Evolutionary conservation across 2,329 filamentous ascomycete genomes (phyloP).

Genomic region (Paraphoma sp.): DNA sequence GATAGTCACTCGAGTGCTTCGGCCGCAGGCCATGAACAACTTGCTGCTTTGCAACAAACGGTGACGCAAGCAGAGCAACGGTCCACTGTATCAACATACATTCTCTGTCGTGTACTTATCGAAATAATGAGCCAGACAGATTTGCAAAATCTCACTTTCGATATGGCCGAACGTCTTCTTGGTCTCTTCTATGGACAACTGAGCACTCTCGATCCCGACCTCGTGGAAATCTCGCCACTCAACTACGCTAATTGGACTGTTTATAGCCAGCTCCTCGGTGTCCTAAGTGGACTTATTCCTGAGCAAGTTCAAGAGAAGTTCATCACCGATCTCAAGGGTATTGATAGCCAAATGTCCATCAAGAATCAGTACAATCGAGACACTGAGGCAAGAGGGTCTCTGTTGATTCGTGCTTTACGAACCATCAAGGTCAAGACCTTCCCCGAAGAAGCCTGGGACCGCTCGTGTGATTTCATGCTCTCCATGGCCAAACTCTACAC

Average conservation of each 20-base stretch:
- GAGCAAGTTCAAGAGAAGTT: constrained; percentile 82
- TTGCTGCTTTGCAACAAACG: constrained; percentile 67
- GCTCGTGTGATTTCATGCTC: constrained; percentile 87
- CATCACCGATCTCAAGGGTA: constrained; percentile 77
- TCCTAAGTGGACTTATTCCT: constrained; percentile 95
- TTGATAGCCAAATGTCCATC: constrained; percentile 75
- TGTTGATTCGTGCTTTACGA: constrained; percentile 90
- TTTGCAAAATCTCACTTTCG: constrained; percentile 78
- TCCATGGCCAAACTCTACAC: constrained; percentile 82
- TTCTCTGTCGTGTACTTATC: constrained; percentile 90
- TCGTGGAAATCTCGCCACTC: constrained; percentile 76
- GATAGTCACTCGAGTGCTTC: constrained; percentile 34
- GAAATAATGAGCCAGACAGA: constrained; percentile 93
- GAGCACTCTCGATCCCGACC: constrained; percentile 84
- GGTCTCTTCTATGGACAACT: constrained; percentile 97
- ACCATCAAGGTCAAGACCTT: constrained; percentile 79
- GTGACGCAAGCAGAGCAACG: constrained; percentile 83
- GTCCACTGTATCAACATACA: constrained; percentile 93
- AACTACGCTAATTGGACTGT: constrained; percentile 96
- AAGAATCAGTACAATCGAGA: constrained; percentile 74
- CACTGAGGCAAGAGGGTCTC: constrained; percentile 80
- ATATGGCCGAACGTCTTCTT: constrained; percentile 94
- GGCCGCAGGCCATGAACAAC: constrained; percentile 36
- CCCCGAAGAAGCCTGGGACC: constrained; percentile 78
- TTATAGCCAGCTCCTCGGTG: constrained; percentile 89